These are phyloP conservation scores for Apostasia ramifera DNA, from an alignment of 106 monocot species.

Conservation along the genomic window DNA sequence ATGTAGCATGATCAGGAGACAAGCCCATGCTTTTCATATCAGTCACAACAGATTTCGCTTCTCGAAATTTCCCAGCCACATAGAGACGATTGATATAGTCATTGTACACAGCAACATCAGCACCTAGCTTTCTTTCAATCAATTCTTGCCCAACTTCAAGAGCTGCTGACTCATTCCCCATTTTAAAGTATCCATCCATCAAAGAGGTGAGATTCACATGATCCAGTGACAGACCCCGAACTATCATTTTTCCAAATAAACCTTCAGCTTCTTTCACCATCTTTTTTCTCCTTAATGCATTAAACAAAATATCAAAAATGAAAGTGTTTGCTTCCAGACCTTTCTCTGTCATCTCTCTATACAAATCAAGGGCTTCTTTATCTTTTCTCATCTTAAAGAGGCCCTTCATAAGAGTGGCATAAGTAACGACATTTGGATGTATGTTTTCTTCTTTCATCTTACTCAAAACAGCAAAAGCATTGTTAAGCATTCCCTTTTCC, in stretches of 20 bases:
- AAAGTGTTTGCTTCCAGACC: conserved; percentile 54
- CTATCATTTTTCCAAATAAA: conserved; percentile 40
- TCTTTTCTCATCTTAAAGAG: conserved; percentile 60
- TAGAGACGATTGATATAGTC: conserved; percentile 78
- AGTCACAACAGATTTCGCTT: conserved; percentile 49
- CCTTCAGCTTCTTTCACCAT: conserved; percentile 57
- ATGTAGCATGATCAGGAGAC: conserved; percentile 62
- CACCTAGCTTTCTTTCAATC: conserved; percentile 37
- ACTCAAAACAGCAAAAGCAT: conserved; percentile 43
- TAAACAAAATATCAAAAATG: conserved; percentile 53
- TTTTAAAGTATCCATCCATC: conserved; percentile 82
- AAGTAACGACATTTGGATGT: conserved; percentile 55
- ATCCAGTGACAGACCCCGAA: conserved; percentile 47
- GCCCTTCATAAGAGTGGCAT: conserved; percentile 53
- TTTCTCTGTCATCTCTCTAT: conserved; percentile 43
- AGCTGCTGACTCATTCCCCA: conserved; percentile 54
- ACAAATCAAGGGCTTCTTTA: conserved; percentile 53
- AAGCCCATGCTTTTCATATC: conserved; percentile 62
- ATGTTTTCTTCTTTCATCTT: conserved; percentile 63
- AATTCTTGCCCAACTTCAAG: conserved; percentile 55
- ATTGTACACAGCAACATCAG: conserved; percentile 76
- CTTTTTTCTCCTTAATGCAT: conserved; percentile 73
- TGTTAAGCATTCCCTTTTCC: conserved; percentile 51
- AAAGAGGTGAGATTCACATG: conserved; percentile 80
- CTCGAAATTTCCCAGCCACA: conserved; percentile 45